Base-by-base conservation (phyloP, 2,329 filamentous ascomycete genomes). In the Metarhizium anisopliae region DNA sequence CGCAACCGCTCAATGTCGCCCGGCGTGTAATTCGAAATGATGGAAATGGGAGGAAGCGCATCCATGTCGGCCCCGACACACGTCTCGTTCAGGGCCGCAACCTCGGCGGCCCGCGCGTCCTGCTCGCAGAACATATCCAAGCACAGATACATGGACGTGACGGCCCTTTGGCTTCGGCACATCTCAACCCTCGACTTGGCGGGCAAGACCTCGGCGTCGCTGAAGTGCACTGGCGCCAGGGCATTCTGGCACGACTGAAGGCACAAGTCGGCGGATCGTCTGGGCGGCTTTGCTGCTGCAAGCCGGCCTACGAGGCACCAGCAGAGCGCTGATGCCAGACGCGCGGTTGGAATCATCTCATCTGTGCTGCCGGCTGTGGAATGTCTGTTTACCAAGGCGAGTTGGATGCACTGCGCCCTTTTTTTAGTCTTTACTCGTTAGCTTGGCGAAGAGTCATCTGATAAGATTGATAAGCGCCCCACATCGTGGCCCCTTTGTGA, bases 131-230 rank as follows among this genome's bases (percentile, higher is more conserved):
- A 69, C 3, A 67, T 59, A 4, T 64, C 59, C 11, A 71, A 49
- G 42, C 75, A 77, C 0, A 76, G 56, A 16, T 70, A 74, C 8
- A 74, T 59, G 2, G 72, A 74, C 1, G 60, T 7, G 2, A 67
- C 58, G 2, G 61, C 59, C 32, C 66, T 59, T 0, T 55, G 59
- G 36, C 69, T 73, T 35, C 64, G 58, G 55, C 72, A 74, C 1
- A 61, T 52, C 14, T 58, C 57, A 14, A 59, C 58, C 6, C 59
- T 60, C 6, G 62, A 61, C 18, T 59, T 56, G 3, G 60, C 57
- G 16, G 55, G 35, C n/a, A 52, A 42, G 7, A 16, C 18, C 3
- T 62, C 58, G 47, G 61, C 59, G 51, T 73, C 71, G 52, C 61
- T 60, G 56, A 72, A 74, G n/a, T 60, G 63, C 18, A 68, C 59